A percentile compares a stretch with the other conserved stretches of the same genome.
Conservation (phyloP, 305 asterid genomes). For the Fraxinus ornus region DNA sequence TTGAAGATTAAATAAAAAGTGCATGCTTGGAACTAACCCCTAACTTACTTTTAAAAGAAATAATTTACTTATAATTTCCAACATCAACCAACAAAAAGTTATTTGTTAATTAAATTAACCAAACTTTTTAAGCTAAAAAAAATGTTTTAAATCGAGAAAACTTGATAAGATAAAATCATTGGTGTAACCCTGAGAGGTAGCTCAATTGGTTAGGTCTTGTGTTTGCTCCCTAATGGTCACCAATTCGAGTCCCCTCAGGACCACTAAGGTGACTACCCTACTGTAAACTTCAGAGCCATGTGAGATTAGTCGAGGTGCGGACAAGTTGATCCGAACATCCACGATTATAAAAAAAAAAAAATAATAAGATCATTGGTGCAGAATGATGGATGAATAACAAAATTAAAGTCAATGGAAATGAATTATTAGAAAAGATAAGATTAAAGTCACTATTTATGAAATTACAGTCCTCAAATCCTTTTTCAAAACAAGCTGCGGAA, state of each 20-base stretch:
- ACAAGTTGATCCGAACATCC: too few species aligned
- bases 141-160: too few species aligned
- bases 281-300: too few species aligned
- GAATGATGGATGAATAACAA: background rate
- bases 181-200: too few species aligned
- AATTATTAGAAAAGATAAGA: slow-evolving; percentile 26
- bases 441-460: slow-evolving; percentile 17
- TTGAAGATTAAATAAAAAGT: background rate
- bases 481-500: background rate
- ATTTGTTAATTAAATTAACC: too few species aligned
- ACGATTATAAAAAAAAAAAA: too few species aligned
- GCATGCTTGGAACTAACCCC: background rate
- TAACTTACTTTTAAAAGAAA: too few species aligned
- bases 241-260: too few species aligned
- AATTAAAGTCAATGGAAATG: background rate
- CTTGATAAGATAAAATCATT: background rate
- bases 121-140: background rate
- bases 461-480: background rate
- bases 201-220: too few species aligned
- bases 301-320: too few species aligned
- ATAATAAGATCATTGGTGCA: background rate
- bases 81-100: background rate
- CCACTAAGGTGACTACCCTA: too few species aligned
- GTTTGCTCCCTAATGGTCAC: too few species aligned
- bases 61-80: background rate